Conservation (phyloP, 805 yeast genomes). For the Candida vartiovaarae region DNA sequence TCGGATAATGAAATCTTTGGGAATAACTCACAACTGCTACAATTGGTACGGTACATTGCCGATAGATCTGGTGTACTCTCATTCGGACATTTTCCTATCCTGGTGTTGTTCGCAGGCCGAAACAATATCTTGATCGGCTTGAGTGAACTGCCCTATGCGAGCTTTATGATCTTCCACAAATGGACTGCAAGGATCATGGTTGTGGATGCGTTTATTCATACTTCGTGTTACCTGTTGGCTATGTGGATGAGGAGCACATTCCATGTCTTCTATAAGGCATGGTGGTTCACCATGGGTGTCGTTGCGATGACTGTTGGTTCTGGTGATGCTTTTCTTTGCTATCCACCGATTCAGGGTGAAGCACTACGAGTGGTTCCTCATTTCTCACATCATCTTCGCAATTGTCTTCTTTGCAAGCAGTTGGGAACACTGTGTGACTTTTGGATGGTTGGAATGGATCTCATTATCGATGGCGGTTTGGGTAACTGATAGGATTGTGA, state of each 20-base stretch:
- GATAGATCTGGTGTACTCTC: slow-evolving; percentile 22
- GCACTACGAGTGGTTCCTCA: slow-evolving; percentile 55
- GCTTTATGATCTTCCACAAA: slow-evolving; percentile 63
- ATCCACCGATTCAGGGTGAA: slow-evolving; percentile 41
- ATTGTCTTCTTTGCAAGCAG: slow-evolving; percentile 43
- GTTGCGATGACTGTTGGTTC: slow-evolving; percentile 6
- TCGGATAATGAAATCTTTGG: slow-evolving; percentile 17
- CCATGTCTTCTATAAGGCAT: neutral
- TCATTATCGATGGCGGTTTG: slow-evolving; percentile 28
- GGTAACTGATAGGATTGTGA: slow-evolving; percentile 41
- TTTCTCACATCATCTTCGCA: slow-evolving; percentile 52
- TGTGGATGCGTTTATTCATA: slow-evolving; percentile 39
- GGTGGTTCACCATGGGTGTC: slow-evolving; percentile 17
- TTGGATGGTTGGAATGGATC: slow-evolving; percentile 37
- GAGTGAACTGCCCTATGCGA: slow-evolving; percentile 57
- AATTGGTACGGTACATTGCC: slow-evolving; percentile 6
- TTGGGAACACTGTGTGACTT: slow-evolving; percentile 50
- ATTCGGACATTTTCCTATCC: slow-evolving; percentile 42
- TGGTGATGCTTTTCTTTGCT: slow-evolving; percentile 11
- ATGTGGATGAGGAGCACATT: slow-evolving; percentile 2
- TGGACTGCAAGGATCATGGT: slow-evolving; percentile 48
- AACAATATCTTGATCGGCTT: slow-evolving; percentile 57
- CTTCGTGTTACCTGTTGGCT: slow-evolving; percentile 1
- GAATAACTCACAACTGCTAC: slow-evolving; percentile 5
- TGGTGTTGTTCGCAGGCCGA: slow-evolving; percentile 62